phyloP scores from a whole-genome alignment of 176 grass and related monocot genomes.

The Carex scoparia region DNA sequence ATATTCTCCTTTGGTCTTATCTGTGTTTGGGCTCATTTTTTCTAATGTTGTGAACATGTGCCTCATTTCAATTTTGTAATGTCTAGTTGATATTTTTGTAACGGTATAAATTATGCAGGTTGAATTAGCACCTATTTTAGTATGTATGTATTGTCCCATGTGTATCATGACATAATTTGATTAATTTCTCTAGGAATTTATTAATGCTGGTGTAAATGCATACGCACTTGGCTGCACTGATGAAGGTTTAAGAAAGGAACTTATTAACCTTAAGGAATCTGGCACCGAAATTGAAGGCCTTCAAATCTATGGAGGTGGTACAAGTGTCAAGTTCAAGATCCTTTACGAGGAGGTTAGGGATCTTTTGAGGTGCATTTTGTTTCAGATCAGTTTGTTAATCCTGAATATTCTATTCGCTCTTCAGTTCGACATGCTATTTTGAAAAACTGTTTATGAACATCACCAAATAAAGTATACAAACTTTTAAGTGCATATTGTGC shows the following conservation, averaged over 20 bases:
- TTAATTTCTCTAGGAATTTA: slow-evolving; percentile 59
- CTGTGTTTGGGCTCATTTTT: neutral
- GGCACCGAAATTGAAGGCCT: slow-evolving; percentile 66
- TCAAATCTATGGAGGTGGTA: slow-evolving; percentile 46
- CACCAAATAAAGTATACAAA: neutral
- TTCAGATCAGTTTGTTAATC: neutral
- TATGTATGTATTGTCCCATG: neutral
- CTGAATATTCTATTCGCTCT: neutral
- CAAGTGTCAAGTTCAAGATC: slow-evolving; percentile 62
- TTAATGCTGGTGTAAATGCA: slow-evolving; percentile 80
- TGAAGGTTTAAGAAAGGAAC: slow-evolving; percentile 85
- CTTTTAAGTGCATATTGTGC: neutral
- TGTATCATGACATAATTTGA: neutral
- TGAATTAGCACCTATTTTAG: neutral
- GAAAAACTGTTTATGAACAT: neutral
- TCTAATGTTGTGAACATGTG: neutral
- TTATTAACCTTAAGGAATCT: slow-evolving; percentile 73
- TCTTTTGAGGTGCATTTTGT: neutral
- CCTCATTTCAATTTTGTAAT: neutral
- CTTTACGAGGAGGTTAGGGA: slow-evolving; percentile 57
- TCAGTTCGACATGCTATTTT: neutral
- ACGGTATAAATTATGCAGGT: neutral
- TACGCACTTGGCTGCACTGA: slow-evolving; percentile 92
- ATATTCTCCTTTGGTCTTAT: neutral
- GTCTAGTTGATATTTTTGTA: slow-evolving; percentile 2